Evolutionary conservation across 305 asterid species (phyloP), one percentile per base, ranked within the genome.

Genomic region (Solanum hybrid): DNA sequence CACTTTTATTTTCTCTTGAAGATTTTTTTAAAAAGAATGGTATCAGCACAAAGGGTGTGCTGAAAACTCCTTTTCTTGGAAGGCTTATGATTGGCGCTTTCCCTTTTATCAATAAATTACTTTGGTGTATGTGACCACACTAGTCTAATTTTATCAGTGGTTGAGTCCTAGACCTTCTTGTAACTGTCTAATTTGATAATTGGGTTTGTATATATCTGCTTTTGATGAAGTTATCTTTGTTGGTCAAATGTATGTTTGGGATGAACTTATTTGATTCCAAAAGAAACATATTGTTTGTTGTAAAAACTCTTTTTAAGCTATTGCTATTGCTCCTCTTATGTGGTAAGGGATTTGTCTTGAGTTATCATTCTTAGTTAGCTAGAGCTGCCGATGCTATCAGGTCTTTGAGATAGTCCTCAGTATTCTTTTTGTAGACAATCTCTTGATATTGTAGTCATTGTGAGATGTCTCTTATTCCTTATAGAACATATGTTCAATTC

Each of bases 371-470:
- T 34, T 60, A 32, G 77, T 85, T 85, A 0, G 77, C 77, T 32
- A 22, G 32, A 13, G 77, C 45, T 60, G 77, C 77, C 9, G 5
- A 60, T 85, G 88, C 45, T 56, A 85, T 0, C 1, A 60, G 32
- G 34, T 85, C 34, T 32, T 60, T 85, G 31, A 22, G 88, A 85
- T 85, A 10, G 88, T 0, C 76, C 31, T 12, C 11, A 1, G 88
- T 85, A 12, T 60, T 85, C 32, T 22, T 60, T 85, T 60, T 60
- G 13, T 32, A 6, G 88, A 60, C 5, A 32, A 19, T 84, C 64
- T 84, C 88, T 85, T 85, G 88, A 60, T 56, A 32, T 85, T 85
- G 88, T 56, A 22, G 42, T 85, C 51, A 85, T 60, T 60, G 27
- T 84, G 45, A 60, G 31, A 60, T 85, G 77, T 85, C 88, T 60